Percentiles rank a stretch among this genome's conserved stretches.
Conservation (phyloP, 1,284 basidiomycete species). For the Xerocomus cyaneibrunnescens region DNA sequence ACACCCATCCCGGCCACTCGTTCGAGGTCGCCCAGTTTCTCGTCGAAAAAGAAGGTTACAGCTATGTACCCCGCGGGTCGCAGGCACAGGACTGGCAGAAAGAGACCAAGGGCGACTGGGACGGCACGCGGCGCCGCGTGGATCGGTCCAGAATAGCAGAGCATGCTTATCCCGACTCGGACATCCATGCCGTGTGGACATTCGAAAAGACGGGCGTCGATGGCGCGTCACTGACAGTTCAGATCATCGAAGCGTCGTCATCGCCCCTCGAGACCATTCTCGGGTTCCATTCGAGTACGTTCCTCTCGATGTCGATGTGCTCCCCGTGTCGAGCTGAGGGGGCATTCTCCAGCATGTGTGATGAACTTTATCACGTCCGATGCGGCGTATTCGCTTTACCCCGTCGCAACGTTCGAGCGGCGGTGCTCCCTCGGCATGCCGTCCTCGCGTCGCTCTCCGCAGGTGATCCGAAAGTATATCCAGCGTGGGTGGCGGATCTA, state of each 20-base stretch:
- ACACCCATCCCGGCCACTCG: conserved; percentile 34
- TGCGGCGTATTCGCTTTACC: conserved; percentile 37
- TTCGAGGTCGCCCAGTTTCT: conserved; percentile 33
- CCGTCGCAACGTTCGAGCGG: conserved; percentile 34
- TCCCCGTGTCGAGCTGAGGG: too few relatives aligned
- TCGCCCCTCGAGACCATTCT: conserved; percentile 39
- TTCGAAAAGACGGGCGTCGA: conserved; percentile 12
- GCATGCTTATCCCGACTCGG: conserved; percentile 4
- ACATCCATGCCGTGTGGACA: conserved; percentile 18
- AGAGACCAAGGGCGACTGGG: conserved; percentile 12
- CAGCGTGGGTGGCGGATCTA: conserved; percentile 33
- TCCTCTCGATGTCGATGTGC: neutral
- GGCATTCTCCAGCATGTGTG: conserved; percentile 39
- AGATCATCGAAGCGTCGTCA: conserved; percentile 34
- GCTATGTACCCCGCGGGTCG: conserved; percentile 10
- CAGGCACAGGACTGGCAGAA: conserved; percentile 15
- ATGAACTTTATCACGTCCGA: conserved; percentile 44
- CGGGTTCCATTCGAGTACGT: conserved; percentile 46
- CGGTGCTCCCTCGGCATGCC: conserved; percentile 16
- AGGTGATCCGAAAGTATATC: conserved; percentile 29
- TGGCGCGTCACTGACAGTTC: conserved; percentile 29
- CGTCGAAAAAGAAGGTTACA: conserved; percentile 30
- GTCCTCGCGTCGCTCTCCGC: neutral
- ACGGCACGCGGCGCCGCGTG: conserved; percentile 14
- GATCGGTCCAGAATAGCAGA: too few relatives aligned